Base-by-base conservation (phyloP, 495 filamentous ascomycete genomes). In the Hypoxylon lienhwacheense region DNA sequence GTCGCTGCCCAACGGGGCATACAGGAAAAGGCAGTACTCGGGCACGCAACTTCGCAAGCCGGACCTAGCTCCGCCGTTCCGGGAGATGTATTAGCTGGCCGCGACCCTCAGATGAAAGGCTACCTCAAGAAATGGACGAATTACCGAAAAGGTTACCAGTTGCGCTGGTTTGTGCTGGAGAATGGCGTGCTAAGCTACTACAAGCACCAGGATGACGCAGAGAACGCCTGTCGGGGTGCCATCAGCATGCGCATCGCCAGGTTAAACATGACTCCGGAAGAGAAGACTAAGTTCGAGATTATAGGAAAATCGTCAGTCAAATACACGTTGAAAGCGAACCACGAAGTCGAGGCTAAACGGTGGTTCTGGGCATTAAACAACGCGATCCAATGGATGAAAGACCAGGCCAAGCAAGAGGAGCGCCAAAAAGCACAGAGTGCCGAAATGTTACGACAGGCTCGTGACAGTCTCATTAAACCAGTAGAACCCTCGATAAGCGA, bases 81-180 rank as follows among this genome's bases (percentile, higher is more conserved):
- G 21, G 79, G 81, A 12, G 88, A 95, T 55, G 76, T 78, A 20
- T 72, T 90, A 46, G 85, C 85, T 33, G 84, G 86, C 5, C 93
- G 91, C 57, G 93, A 98, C 53, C 84, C 86, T 7, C 93, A 97
- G 68, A 97, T 97, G 90, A 96, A 91, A 72, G 93, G 93, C 6
- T 98, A 97, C 67, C 75, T 98, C 48, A 96, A 96, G 69, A 98
- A 98, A 66, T 98, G 93, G 93, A 97, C 93, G 15, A 98, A 98
- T 63, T 98, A 98, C 68, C 90, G 91, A 6, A 89, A 84, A 63
- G 93, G 93, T 3, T 97, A 93, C 73, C 96, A 98, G 72, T 72
- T 98, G 43, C 81, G 93, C 37, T 98, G 92, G 91, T 98, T 98
- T 69, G 95, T 97, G 0, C 79, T 98, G 16, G 93, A 98, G 62